phyloP scores from a whole-genome alignment of 2,329 filamentous ascomycete species.

The Cordyceps pruinosa region DNA sequence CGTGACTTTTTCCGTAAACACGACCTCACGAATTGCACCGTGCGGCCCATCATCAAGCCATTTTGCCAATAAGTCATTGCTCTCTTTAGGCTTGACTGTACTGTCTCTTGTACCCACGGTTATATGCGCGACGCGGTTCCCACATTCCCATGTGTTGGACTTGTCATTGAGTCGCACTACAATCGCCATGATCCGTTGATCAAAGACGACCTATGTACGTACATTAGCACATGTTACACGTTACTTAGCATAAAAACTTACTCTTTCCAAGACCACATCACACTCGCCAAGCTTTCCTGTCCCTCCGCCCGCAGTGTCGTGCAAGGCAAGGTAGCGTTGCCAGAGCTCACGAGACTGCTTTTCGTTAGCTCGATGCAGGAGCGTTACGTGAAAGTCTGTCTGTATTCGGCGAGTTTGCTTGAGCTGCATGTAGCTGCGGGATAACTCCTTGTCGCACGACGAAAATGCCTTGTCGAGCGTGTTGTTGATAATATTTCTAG shows the following conservation, averaged over 20 bases:
- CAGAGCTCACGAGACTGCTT: slow-evolving; percentile 62
- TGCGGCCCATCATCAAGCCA: slow-evolving; percentile 59
- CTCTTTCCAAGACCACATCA: slow-evolving; percentile 55
- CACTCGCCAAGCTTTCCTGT: slow-evolving; percentile 50
- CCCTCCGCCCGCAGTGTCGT: slow-evolving; percentile 32
- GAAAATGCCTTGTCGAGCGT: slow-evolving; percentile 67
- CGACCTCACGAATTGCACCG: slow-evolving; percentile 41
- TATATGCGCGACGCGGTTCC: slow-evolving; percentile 76
- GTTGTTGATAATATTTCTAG: slow-evolving; percentile 34
- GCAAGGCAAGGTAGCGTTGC: slow-evolving; percentile 61
- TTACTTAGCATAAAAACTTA: slow-evolving; percentile 24
- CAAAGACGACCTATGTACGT: slow-evolving; percentile 65
- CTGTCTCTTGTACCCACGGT: slow-evolving; percentile 76
- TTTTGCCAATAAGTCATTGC: slow-evolving; percentile 70
- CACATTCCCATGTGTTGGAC: slow-evolving; percentile 55
- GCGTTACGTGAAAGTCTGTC: slow-evolving; percentile 82
- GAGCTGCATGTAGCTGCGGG: slow-evolving; percentile 65
- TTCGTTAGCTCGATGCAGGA: slow-evolving; percentile 70
- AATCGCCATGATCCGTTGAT: slow-evolving; percentile 83
- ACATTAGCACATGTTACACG: not conserved
- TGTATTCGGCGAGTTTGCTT: slow-evolving; percentile 70
- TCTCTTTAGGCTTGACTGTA: slow-evolving; percentile 84
- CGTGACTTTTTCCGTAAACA: slow-evolving; percentile 42
- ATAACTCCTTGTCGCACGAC: slow-evolving; percentile 36
- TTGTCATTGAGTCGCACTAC: slow-evolving; percentile 66